A percentile compares a stretch with the other conserved stretches of the same genome.
phyloP scores from a whole-genome alignment of 306 rosid genomes.

The Acacia crassicarpa region DNA sequence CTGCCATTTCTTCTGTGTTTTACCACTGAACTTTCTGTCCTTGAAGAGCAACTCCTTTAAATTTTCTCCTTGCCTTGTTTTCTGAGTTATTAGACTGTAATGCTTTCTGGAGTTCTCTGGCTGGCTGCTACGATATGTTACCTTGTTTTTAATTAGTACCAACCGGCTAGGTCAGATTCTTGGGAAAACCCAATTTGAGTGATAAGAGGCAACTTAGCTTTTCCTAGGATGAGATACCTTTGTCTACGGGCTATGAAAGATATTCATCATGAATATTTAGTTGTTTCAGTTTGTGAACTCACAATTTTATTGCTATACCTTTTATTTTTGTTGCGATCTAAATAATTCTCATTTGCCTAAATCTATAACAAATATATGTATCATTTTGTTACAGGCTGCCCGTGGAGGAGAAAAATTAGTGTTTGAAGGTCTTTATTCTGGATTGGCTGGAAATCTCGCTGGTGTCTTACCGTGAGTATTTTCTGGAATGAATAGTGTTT shows the following conservation, averaged over 20 bases:
- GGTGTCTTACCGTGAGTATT: constrained; percentile 95
- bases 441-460: constrained; percentile 91
- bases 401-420: constrained; percentile 83
- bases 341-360: constrained; percentile 18
- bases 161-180: constrained; percentile 1
- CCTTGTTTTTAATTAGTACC: neutral
- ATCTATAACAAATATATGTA: constrained; percentile 6
- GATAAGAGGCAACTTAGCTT: neutral
- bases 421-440: constrained; percentile 88
- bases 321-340: neutral
- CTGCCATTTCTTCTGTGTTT: neutral
- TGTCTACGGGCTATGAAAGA: neutral
- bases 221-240: neutral
- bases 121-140: neutral
- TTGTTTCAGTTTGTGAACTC: constrained; percentile 1
- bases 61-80: neutral
- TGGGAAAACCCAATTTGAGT: neutral
- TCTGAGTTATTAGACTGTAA: neutral
- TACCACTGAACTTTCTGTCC: neutral
- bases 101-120: neutral
- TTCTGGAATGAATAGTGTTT: constrained; percentile 32
- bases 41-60: neutral
- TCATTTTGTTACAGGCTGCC: constrained; percentile 58
- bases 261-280: constrained; percentile 12
- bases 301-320: neutral